Percentiles rank a stretch among this genome's conserved stretches.
Conservation (phyloP, 2,329 filamentous ascomycete species). For the Sarocladiaceae sp. region DNA sequence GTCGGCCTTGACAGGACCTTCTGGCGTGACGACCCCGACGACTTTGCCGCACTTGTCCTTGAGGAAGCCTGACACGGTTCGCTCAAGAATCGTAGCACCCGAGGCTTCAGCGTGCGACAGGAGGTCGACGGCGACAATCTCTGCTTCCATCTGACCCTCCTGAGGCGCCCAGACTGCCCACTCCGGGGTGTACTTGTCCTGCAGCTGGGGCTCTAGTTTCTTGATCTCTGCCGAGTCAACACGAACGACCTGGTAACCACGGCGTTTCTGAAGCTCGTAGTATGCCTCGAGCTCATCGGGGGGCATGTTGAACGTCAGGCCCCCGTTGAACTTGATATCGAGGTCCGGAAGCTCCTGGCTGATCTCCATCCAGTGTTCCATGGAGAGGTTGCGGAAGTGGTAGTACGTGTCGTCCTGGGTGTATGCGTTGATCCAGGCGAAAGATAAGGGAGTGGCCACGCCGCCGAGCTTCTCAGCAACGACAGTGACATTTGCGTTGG, state of each 20-base stretch:
- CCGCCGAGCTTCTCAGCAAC: slow-evolving; percentile 22
- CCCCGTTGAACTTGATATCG: slow-evolving; percentile 19
- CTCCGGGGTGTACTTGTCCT: slow-evolving; percentile 15
- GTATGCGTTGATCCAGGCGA: slow-evolving; percentile 26
- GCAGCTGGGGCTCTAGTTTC: slow-evolving; percentile 18
- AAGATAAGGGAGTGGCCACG: slow-evolving; percentile 24
- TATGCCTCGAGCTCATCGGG: slow-evolving; percentile 18
- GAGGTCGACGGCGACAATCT: slow-evolving; percentile 17
- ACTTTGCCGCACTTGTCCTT: slow-evolving; percentile 11
- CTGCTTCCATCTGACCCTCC: slow-evolving; percentile 25
- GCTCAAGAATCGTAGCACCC: slow-evolving; percentile 13
- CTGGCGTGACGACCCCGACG: slow-evolving; percentile 14
- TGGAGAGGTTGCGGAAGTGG: slow-evolving; percentile 22
- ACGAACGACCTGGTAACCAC: slow-evolving; percentile 22
- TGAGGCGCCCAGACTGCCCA: slow-evolving; percentile 16
- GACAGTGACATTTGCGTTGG: slow-evolving; percentile 20
- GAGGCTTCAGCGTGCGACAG: slow-evolving; percentile 14
- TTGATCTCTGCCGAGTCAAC: slow-evolving; percentile 15
- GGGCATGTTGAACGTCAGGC: slow-evolving; percentile 18
- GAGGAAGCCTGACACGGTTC: slow-evolving; percentile 14
- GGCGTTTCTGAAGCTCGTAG: slow-evolving; percentile 12
- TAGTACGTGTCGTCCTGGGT: slow-evolving; percentile 21
- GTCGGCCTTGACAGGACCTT: slow-evolving; percentile 15
- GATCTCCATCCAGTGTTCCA: slow-evolving; percentile 20
- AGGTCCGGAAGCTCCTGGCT: slow-evolving; percentile 18